These are phyloP conservation scores for Pseudocercospora ulei DNA, from an alignment of 2,329 filamentous ascomycete genomes.

Conservation along the genomic window DNA sequence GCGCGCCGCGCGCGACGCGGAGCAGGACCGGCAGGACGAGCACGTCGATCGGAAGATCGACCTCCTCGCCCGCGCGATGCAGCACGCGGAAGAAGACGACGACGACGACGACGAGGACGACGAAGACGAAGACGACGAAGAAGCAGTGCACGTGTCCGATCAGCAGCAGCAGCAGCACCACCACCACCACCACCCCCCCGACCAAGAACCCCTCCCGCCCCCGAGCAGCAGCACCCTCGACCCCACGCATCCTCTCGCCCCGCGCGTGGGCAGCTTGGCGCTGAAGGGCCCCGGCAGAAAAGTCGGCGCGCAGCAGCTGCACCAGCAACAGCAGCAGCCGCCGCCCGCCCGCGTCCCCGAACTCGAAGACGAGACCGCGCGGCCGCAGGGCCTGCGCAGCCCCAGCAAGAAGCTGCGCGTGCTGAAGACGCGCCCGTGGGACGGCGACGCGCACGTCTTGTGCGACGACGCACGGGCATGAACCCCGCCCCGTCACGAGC, in stretches of 20 bases:
- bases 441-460: too few species aligned
- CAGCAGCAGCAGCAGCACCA: too few species aligned
- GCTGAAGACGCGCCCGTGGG: slow-evolving; percentile 44
- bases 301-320: slow-evolving; percentile 18
- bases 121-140: too few species aligned
- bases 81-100: slow-evolving; percentile 33
- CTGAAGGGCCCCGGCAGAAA: slow-evolving; percentile 16
- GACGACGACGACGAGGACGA: slow-evolving; percentile 37
- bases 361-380: slow-evolving; percentile 41
- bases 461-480: too few species aligned
- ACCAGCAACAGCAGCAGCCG: too few species aligned
- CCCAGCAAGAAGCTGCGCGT: slow-evolving; percentile 44
- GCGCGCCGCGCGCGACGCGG: slow-evolving; percentile 66
- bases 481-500: too few species aligned
- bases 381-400: slow-evolving; percentile 37
- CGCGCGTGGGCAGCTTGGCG: slow-evolving; percentile 12
- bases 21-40: slow-evolving; percentile 67
- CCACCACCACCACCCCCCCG: too few species aligned
- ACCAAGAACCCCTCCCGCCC: too few species aligned
- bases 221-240: too few species aligned
- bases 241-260: too few species aligned
- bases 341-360: slow-evolving; percentile 27
- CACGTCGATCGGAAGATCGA: slow-evolving; percentile 85
- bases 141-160: too few species aligned
- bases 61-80: slow-evolving; percentile 50